Evolutionary conservation across 2,329 filamentous ascomycete species (phyloP).

Genomic region (Aurifilum marmelostoma): DNA sequence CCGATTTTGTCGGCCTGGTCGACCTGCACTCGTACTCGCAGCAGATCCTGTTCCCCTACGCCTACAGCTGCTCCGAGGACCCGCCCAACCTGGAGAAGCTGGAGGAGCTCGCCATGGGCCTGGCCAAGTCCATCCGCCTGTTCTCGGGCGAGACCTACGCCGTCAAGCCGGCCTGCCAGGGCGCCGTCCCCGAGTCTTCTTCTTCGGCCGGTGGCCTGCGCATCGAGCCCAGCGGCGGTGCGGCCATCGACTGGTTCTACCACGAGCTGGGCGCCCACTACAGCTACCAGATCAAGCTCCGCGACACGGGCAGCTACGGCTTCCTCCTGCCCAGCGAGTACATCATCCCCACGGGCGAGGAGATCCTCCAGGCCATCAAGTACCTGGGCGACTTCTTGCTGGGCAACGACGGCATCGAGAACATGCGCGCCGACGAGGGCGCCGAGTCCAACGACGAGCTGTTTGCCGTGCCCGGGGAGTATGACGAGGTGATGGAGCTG

Average conservation of each 20-base stretch:
- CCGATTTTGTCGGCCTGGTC: conserved; percentile 79
- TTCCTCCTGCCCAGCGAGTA: conserved; percentile 86
- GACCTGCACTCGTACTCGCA: conserved; percentile 96
- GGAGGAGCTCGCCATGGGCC: conserved; percentile 83
- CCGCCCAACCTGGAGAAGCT: conserved; percentile 91
- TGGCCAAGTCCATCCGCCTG: conserved; percentile 87
- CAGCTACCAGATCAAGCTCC: conserved; percentile 91
- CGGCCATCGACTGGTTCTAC: conserved; percentile 94
- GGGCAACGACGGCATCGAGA: conserved; percentile 69
- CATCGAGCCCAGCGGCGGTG: conserved; percentile 79
- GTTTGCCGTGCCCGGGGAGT: conserved; percentile 20
- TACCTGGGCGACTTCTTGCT: conserved; percentile 82
- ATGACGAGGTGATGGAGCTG: conserved; percentile 26
- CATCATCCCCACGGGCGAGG: conserved; percentile 87
- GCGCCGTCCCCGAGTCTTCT: conserved; percentile 56
- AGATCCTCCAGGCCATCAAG: conserved; percentile 80
- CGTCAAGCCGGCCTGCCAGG: conserved; percentile 85
- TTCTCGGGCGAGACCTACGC: conserved; percentile 75
- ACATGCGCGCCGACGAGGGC: conserved; percentile 35
- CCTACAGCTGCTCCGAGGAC: conserved; percentile 75
- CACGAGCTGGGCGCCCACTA: conserved; percentile 81
- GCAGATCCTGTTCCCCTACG: conserved; percentile 90
- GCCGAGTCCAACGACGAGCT: conserved; percentile 30
- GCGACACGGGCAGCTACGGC: conserved; percentile 92
- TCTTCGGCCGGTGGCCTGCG: conserved; percentile 38